Conservation (phyloP, 768 basidiomycete genomes). For the Russula ochroleuca region DNA sequence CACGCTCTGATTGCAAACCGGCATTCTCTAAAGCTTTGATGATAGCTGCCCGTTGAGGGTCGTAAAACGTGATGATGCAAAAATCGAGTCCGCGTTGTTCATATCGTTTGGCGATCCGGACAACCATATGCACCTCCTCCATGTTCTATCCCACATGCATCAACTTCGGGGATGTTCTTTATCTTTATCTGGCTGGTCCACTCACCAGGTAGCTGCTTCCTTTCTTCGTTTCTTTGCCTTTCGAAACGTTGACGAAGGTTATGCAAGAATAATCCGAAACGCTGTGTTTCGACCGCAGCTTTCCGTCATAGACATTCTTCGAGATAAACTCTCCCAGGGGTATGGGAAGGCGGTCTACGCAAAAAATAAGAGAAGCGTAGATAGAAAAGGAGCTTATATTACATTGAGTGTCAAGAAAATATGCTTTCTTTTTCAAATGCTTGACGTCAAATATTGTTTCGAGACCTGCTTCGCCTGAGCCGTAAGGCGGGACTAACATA, state of each 20-base stretch:
- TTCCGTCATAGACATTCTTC: slow-evolving; percentile 38
- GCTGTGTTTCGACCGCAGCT: slow-evolving; percentile 39
- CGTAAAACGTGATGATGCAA: slow-evolving; percentile 52
- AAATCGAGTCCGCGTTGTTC: slow-evolving; percentile 32
- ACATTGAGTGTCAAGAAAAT: slow-evolving; percentile 51
- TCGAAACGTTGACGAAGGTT: slow-evolving; percentile 42
- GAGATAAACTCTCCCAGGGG: slow-evolving; percentile 52
- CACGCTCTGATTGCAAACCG: slow-evolving; percentile 35
- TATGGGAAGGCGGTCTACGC: slow-evolving; percentile 49
- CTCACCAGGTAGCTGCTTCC: slow-evolving; percentile 30
- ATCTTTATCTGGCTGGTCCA: neutral
- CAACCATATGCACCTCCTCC: slow-evolving; percentile 15
- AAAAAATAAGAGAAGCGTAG: neutral
- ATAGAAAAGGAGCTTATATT: neutral
- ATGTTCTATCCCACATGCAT: slow-evolving; percentile 2
- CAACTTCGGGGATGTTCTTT: neutral
- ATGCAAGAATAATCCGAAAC: slow-evolving; percentile 38
- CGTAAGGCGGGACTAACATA: slow-evolving; percentile 48
- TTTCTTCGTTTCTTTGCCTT: slow-evolving; percentile 37
- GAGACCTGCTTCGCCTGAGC: slow-evolving; percentile 40
- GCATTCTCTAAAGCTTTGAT: slow-evolving; percentile 36
- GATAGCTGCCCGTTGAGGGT: slow-evolving; percentile 48
- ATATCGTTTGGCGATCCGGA: slow-evolving; percentile 16
- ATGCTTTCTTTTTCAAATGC: slow-evolving; percentile 36
- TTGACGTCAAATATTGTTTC: slow-evolving; percentile 47